A percentile compares a stretch with the other conserved stretches of the same genome.
Evolutionary conservation across 2,329 filamentous ascomycete species (phyloP).

Genomic region (Ceratocystiopsis minuta): DNA sequence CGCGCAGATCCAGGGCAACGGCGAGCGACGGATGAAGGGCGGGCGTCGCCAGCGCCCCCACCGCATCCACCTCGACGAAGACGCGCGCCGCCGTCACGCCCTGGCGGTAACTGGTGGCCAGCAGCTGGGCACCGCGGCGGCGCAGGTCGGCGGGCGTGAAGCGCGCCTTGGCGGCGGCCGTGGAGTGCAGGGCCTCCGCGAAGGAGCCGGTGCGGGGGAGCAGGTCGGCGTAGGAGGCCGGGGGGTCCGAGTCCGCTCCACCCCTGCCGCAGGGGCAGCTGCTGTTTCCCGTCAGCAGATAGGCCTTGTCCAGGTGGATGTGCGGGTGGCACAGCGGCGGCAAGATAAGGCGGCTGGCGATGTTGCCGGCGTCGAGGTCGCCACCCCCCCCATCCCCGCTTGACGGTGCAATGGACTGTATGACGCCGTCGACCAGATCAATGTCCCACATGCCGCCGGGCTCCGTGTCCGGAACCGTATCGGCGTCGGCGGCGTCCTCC

Average conservation of each 20-base stretch:
- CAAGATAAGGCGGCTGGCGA: conserved; percentile 14
- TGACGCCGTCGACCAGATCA: conserved; percentile 5
- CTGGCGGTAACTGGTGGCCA: conserved; percentile 43
- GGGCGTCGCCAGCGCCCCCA: not conserved
- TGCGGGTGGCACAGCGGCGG: conserved; percentile 49
- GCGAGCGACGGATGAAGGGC: conserved; percentile 15
- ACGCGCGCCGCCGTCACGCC: conserved; percentile 53
- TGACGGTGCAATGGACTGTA: conserved; percentile 1
- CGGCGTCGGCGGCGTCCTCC: not conserved
- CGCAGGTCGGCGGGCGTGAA: conserved; percentile 47
- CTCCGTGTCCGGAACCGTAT: too few species aligned
- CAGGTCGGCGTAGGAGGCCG: conserved; percentile 38
- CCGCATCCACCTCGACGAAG: conserved; percentile 50
- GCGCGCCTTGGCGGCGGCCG: conserved; percentile 36
- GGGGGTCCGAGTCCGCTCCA: conserved; percentile 5
- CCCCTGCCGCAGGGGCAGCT: not conserved
- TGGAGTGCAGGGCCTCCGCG: conserved; percentile 39
- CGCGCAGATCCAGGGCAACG: conserved; percentile 38
- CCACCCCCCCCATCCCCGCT: not conserved
- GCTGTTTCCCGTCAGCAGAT: conserved; percentile 27
- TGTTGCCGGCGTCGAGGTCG: not conserved
- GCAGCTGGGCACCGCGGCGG: conserved; percentile 43
- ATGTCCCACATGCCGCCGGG: conserved; percentile 5
- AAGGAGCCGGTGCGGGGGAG: conserved; percentile 44
- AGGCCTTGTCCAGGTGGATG: conserved; percentile 53